Evolutionary conservation across 164 flowering plant species (phyloP).

Genomic region (Dillenia turbinata): DNA sequence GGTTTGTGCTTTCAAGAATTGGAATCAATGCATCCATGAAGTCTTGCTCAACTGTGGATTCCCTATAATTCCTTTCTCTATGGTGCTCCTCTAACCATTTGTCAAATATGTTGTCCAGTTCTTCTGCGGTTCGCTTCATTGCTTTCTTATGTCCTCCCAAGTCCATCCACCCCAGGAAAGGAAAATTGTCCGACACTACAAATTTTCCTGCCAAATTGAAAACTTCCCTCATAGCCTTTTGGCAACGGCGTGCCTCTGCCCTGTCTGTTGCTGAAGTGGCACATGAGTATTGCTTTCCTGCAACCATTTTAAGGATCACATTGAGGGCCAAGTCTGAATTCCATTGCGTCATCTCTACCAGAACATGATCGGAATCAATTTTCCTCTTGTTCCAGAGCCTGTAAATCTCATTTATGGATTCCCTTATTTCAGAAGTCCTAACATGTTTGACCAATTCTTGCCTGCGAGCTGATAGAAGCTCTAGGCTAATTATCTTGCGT

Average conservation of each 20-base stretch:
- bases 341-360: constrained; percentile 13
- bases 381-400: not conserved
- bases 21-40: constrained; percentile 25
- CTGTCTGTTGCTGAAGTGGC: not conserved
- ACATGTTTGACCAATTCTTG: constrained; percentile 13
- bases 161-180: constrained; percentile 31
- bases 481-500: constrained; percentile 10
- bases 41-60: constrained; percentile 8
- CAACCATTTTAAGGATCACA: constrained; percentile 16
- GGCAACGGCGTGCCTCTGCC: constrained; percentile 12
- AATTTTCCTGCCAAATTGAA: constrained; percentile 13
- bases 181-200: constrained; percentile 26
- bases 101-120: constrained; percentile 11
- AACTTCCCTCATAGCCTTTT: constrained; percentile 13
- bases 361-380: not conserved
- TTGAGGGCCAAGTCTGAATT: constrained; percentile 9
- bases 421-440: constrained; percentile 3
- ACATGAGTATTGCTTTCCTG: constrained; percentile 15
- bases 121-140: constrained; percentile 28
- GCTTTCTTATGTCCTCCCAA: constrained; percentile 24
- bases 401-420: constrained; percentile 5
- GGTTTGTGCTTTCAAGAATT: not conserved
- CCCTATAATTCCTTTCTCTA: not conserved
- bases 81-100: constrained; percentile 33
- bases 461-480: constrained; percentile 12